A percentile compares a stretch with the other conserved stretches of the same genome.
These are phyloP conservation scores for Penicillium mononematosum DNA, from an alignment of 495 filamentous ascomycete genomes.

Conservation along the genomic window DNA sequence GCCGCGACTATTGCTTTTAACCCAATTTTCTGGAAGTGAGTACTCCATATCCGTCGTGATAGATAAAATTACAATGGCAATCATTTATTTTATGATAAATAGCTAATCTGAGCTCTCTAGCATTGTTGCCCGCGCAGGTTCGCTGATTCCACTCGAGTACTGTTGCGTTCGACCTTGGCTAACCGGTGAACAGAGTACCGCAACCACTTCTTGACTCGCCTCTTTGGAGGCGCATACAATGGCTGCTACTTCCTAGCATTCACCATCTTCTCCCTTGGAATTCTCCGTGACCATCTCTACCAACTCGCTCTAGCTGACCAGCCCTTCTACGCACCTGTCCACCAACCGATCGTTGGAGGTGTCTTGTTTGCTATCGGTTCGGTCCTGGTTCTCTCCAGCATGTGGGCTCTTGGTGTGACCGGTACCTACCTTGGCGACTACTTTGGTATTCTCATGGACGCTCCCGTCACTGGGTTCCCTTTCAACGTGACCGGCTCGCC, in stretches of 20 bases:
- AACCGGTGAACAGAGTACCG: constrained; percentile 71
- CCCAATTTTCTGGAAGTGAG: constrained; percentile 59
- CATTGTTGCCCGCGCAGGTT: constrained; percentile 50
- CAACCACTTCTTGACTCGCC: constrained; percentile 80
- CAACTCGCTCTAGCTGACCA: constrained; percentile 40
- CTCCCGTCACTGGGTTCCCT: constrained; percentile 87
- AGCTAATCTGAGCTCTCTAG: constrained; percentile 22
- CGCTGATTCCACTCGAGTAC: constrained; percentile 18
- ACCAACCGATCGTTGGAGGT: constrained; percentile 75
- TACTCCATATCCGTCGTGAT: constrained; percentile 2
- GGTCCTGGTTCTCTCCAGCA: constrained; percentile 79
- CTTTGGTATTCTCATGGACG: constrained; percentile 96
- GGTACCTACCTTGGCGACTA: constrained; percentile 98
- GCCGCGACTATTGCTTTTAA: constrained; percentile 54
- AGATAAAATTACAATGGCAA: neutral
- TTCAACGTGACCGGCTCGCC: constrained; percentile 91
- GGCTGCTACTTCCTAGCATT: constrained; percentile 89
- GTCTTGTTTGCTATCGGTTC: constrained; percentile 73
- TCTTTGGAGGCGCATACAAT: constrained; percentile 76
- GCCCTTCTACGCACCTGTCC: constrained; percentile 45
- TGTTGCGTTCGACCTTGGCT: constrained; percentile 11
- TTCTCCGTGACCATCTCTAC: constrained; percentile 77
- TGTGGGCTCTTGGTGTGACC: constrained; percentile 91
- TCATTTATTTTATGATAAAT: neutral
- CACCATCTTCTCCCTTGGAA: constrained; percentile 86